Base-by-base conservation (phyloP, 2,329 filamentous ascomycete genomes). In the Monilinia vaccinii-corymbosi region DNA sequence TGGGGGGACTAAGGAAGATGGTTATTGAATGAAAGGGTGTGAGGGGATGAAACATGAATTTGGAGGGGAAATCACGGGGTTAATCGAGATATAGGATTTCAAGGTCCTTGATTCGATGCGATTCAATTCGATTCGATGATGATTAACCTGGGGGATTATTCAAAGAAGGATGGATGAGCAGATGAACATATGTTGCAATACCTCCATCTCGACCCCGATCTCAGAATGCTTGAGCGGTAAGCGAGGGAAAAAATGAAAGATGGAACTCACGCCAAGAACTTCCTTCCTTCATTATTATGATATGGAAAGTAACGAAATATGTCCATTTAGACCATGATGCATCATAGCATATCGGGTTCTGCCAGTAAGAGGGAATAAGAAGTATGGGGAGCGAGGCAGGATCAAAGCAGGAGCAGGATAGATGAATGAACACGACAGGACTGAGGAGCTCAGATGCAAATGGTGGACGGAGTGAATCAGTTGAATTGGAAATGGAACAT, bases 1-100 rank as follows among this genome's bases (percentile, higher is more conserved):
- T 86, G 6, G 82, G 81, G 23, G 82, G 82, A 0, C 80, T 85
- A 66, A 85, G 85, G 74, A 86, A 85, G 71, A 82, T 82, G 58
- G 75, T 85, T 56, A 87, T 87, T 61, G 83, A 87, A 71, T 87
- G 74, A 78, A 51, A 31, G 57, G 44, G 10, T n/a, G 32, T 49
- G 11, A 18, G 36, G 21, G n/a, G 11, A 44, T 32, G 8, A 34
- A 50, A n/a, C 10, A 32, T 50, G 18, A 31, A 31, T 36, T 23
- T 21, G n/a, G 16, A 11, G n/a, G 23, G n/a, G n/a, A 40, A 23
- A 18, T 28, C 38, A 14, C 21, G n/a, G 32, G 32, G 32, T 34
- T 34, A 34, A 34, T 34, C 34, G 23, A 44, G 51, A 34, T 31
- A 21, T 31, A 34, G 10, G 23, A 32, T 44, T 18, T 16, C n/a